Percentiles rank a stretch among this genome's conserved stretches.
phyloP scores from a whole-genome alignment of 2,329 filamentous ascomycete genomes.

The Penicillium sp. region DNA sequence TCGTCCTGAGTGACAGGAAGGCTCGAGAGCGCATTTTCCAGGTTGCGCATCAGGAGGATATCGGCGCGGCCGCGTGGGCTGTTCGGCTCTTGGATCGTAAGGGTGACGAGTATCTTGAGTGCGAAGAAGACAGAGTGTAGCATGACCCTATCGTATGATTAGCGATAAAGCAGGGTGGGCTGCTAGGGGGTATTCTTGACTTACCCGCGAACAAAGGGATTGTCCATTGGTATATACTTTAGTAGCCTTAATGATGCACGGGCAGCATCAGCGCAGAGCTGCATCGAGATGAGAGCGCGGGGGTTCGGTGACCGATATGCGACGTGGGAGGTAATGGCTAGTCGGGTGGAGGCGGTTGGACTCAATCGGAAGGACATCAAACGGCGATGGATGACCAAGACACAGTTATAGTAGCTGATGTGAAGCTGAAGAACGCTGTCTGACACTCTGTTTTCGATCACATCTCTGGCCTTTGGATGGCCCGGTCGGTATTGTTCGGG shows the following conservation, averaged over 20 bases:
- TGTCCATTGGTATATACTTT: constrained; percentile 4
- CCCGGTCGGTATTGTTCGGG: constrained; percentile 7
- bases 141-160: background rate
- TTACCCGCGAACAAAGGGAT: constrained; percentile 7
- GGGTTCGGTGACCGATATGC: background rate
- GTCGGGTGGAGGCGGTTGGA: background rate
- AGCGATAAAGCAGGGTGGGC: background rate
- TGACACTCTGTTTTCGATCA: background rate
- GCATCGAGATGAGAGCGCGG: background rate
- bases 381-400: background rate
- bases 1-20: background rate
- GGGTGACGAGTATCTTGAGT: background rate
- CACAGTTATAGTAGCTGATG: background rate
- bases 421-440: background rate
- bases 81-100: background rate
- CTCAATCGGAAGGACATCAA: background rate
- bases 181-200: background rate
- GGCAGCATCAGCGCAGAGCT: constrained; percentile 2
- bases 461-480: background rate
- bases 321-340: background rate
- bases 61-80: background rate
- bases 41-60: background rate
- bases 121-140: background rate
- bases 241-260: constrained; percentile 3
- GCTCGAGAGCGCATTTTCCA: background rate